These are phyloP conservation scores for Aspergillus glaucus DNA, from an alignment of 2,329 filamentous ascomycete genomes.

Conservation along the genomic window DNA sequence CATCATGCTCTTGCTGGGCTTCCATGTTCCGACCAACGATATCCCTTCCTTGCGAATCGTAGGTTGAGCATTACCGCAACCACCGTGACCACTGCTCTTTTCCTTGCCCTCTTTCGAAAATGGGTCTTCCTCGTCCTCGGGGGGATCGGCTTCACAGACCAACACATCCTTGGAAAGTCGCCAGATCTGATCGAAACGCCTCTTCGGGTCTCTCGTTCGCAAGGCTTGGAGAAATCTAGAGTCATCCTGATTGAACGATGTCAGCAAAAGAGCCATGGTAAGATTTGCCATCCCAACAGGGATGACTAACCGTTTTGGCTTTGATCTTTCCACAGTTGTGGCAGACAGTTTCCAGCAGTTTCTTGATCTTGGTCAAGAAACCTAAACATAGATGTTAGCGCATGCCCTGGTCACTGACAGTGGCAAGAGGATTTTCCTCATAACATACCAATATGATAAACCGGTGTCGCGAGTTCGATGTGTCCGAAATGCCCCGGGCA, in stretches of 20 bases:
- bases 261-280: constrained; percentile 46
- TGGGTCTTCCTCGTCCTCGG: constrained; percentile 60
- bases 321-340: constrained; percentile 98
- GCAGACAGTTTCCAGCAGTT: constrained; percentile 96
- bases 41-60: constrained; percentile 81
- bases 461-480: constrained; percentile 93
- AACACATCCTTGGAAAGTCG: constrained; percentile 83
- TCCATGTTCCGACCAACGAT: constrained; percentile 72
- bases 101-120: constrained; percentile 59
- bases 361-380: constrained; percentile 99
- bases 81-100: constrained; percentile 62
- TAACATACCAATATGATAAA: constrained; percentile 69
- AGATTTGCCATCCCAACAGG: constrained; percentile 52
- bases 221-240: constrained; percentile 76
- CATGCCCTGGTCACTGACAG: background rate
- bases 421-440: background rate
- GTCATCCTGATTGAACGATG: constrained; percentile 60
- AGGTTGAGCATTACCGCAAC: constrained; percentile 88
- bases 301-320: constrained; percentile 92
- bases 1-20: constrained; percentile 65
- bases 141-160: constrained; percentile 73
- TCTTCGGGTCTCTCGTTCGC: constrained; percentile 82
- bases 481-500: constrained; percentile 98
- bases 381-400: constrained; percentile 49
- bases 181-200: constrained; percentile 90